A percentile compares a stretch with the other conserved stretches of the same genome.
Conservation (phyloP, 2,329 filamentous ascomycete genomes). For the Fusarium pseudoanthophilum region DNA sequence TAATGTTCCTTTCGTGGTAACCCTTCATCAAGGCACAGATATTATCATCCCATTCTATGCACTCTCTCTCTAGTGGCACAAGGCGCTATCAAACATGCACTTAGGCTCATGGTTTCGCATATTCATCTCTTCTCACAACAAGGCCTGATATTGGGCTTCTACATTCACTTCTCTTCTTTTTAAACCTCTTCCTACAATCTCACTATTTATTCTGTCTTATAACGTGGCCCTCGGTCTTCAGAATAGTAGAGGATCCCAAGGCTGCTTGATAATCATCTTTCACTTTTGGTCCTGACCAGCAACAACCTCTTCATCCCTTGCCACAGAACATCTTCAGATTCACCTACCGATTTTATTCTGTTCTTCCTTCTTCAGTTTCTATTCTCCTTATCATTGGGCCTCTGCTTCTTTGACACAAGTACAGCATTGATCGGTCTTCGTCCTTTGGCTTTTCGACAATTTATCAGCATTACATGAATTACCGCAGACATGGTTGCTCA, state of each 20-base stretch:
- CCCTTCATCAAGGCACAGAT: not conserved
- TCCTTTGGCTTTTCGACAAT: not conserved
- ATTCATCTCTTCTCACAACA: not conserved
- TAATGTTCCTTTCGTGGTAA: not conserved
- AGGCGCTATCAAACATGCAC: not conserved
- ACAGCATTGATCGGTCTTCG: not conserved
- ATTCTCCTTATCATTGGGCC: no score
- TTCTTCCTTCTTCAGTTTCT: not conserved
- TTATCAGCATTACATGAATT: not conserved
- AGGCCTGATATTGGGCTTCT: not conserved
- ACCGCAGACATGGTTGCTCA: slow-evolving; percentile 46
- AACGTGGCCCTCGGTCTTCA: not conserved
- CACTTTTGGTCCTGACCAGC: not conserved
- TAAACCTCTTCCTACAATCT: not conserved
- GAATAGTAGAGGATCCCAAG: not conserved
- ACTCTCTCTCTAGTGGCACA: slow-evolving; percentile 7
- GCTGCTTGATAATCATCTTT: not conserved
- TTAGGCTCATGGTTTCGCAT: not conserved
- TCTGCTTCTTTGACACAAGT: not conserved
- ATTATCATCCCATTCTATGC: not conserved
- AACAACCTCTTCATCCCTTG: not conserved
- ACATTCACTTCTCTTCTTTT: not conserved
- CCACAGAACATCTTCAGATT: not conserved
- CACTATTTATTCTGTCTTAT: no score
- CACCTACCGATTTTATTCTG: not conserved